A percentile compares a stretch with the other conserved stretches of the same genome.
phyloP scores from a whole-genome alignment of 2,329 filamentous ascomycete species.

The Cytospora piceicola region DNA sequence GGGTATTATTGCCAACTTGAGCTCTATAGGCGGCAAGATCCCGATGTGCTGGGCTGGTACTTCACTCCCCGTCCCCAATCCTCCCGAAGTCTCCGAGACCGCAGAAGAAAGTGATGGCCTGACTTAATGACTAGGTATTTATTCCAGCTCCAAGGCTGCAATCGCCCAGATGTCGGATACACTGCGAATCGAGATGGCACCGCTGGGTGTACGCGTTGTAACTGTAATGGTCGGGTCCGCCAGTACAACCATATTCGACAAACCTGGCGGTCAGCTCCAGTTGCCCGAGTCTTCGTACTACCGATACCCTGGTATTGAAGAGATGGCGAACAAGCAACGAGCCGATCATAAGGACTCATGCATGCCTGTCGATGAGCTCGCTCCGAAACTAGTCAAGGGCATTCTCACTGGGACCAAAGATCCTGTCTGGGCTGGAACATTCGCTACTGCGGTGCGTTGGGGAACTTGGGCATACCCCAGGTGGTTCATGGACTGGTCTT shows the following conservation, averaged over 20 bases:
- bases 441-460: slow-evolving; percentile 16
- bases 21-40: slow-evolving; percentile 12
- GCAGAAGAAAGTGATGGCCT: background rate
- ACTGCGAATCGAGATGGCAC: slow-evolving; percentile 6
- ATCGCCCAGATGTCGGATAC: slow-evolving; percentile 5
- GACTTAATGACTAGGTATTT: slow-evolving; percentile 3
- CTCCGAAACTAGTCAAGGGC: slow-evolving; percentile 11
- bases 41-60: slow-evolving; percentile 24
- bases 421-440: slow-evolving; percentile 15
- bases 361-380: slow-evolving; percentile 19
- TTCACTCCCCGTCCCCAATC: background rate
- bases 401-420: slow-evolving; percentile 9
- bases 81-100: background rate
- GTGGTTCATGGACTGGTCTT: slow-evolving; percentile 21
- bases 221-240: slow-evolving; percentile 4
- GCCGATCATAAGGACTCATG: slow-evolving; percentile 6
- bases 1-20: slow-evolving; percentile 19
- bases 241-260: slow-evolving; percentile 18
- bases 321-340: slow-evolving; percentile 16
- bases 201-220: slow-evolving; percentile 13
- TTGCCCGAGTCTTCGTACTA: slow-evolving; percentile 16
- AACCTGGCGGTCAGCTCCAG: slow-evolving; percentile 12
- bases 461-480: slow-evolving; percentile 8
- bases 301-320: background rate
- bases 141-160: slow-evolving; percentile 19